phyloP scores from a whole-genome alignment of 371 early-diverging fungal species.

The Saksenaea vasiformis region DNA sequence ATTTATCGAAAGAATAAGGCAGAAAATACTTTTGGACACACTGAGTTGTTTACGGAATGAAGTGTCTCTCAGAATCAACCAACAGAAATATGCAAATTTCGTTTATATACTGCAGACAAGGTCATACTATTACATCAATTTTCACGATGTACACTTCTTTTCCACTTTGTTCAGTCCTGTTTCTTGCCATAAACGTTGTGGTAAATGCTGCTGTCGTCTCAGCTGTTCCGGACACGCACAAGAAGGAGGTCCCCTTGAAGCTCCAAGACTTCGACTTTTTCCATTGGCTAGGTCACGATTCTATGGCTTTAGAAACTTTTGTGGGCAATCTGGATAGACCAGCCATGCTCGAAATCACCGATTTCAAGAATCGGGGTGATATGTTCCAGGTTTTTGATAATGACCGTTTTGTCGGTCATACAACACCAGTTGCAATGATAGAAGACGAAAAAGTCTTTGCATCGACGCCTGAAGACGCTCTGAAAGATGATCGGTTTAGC shows the following conservation, averaged over 20 bases:
- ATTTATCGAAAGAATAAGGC: background rate
- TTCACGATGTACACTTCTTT: constrained; percentile 9
- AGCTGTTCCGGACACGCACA: constrained; percentile 8
- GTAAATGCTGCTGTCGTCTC: constrained; percentile 13
- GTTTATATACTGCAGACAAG: too few species aligned
- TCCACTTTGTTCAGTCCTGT: background rate
- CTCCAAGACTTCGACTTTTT: constrained; percentile 26
- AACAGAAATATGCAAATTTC: constrained; percentile 15
- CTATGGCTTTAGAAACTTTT: constrained; percentile 37
- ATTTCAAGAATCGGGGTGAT: constrained; percentile 52
- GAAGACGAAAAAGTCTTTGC: constrained; percentile 37
- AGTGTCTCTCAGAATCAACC: constrained; percentile 11
- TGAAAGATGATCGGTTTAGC: constrained; percentile 39
- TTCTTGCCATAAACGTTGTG: background rate
- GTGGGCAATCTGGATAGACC: constrained; percentile 30
- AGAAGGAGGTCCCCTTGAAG: background rate
- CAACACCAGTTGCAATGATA: constrained; percentile 27
- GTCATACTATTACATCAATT: background rate
- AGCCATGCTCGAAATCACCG: constrained; percentile 40
- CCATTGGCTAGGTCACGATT: constrained; percentile 40
- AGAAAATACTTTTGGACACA: background rate
- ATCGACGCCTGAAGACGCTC: constrained; percentile 47
- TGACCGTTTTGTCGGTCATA: constrained; percentile 34
- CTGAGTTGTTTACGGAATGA: background rate
- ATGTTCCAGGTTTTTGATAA: constrained; percentile 48